phyloP scores from a whole-genome alignment of 192 early-diverging fungal species.

The Rhizoclosmatium sp. region DNA sequence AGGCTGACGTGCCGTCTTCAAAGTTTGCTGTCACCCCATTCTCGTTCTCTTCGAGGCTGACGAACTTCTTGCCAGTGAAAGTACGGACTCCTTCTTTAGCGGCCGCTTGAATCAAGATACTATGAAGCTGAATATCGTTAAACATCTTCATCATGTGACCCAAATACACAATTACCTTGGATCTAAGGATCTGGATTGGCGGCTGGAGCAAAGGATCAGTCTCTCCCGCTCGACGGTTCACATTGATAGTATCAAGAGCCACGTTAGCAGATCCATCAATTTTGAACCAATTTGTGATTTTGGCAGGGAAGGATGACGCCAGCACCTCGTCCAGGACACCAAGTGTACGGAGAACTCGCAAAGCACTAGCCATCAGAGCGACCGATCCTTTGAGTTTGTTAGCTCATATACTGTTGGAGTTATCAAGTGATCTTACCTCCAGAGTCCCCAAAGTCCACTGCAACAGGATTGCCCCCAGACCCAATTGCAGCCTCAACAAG shows the following conservation, averaged over 20 bases:
- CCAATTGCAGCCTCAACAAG: slow-evolving; percentile 1
- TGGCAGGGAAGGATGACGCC: neutral
- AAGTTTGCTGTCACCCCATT: neutral
- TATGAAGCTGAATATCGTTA: neutral
- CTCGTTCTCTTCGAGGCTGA: neutral
- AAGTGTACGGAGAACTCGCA: slow-evolving; percentile 20
- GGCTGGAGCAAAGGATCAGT: neutral
- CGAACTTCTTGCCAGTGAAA: slow-evolving; percentile 11
- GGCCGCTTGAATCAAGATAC: neutral
- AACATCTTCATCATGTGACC: neutral
- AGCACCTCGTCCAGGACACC: slow-evolving; percentile 32
- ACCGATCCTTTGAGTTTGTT: slow-evolving; percentile 1
- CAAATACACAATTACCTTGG: neutral
- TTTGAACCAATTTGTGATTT: neutral
- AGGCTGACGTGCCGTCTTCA: slow-evolving; percentile 3
- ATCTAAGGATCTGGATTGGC: neutral
- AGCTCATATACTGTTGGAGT: too few relatives aligned
- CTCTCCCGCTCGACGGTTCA: neutral
- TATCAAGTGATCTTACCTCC: slow-evolving; percentile 8
- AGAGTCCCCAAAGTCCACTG: slow-evolving; percentile 21
- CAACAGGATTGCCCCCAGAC: neutral
- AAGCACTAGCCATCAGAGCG: slow-evolving; percentile 16
- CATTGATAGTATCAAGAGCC: neutral
- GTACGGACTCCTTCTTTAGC: neutral
- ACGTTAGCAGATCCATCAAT: neutral